Evolutionary conservation across 2,329 filamentous ascomycete species (phyloP), one percentile per base, ranked within the genome.

Genomic region (Hymenoscyphus scutula): DNA sequence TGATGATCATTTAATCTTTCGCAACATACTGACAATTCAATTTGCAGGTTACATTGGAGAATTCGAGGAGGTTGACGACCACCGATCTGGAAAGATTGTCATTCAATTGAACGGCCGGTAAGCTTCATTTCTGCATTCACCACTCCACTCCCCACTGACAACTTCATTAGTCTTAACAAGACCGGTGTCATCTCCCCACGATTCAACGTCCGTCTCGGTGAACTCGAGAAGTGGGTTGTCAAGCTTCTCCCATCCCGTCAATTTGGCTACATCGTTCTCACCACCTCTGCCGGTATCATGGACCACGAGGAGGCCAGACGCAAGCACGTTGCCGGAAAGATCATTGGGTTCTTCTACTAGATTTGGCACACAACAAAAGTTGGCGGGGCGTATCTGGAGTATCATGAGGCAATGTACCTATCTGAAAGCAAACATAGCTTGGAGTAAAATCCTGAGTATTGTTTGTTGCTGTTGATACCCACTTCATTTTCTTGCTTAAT

Each of bases 271-370:
- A 92, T 99, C 77, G 92, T 99, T 82, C 90, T 99, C 76, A 99
- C 95, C 81, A 99, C 95, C 82, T 97, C 93, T 66, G 92, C 95
- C 70, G 95, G 95, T 81, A 99, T 99, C 82, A 98, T 99, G 94
- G 95, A 99, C 85, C 95, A 99, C 85, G 95, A 99, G 87, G 95
- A 99, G 89, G 95, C 95, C 74, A 87, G 95, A 79, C 87, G 95
- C 81, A 98, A 98, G 89, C 95, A 99, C 85, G 95, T 98, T 78
- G 89, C 94, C 74, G 95, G 95, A 83, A 99, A 99, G 89, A 91
- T 99, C 82, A 91, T 98, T 75, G 95, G 95, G 76, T 99, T 98
- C 89, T 97, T 97, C 87, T 98, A 97, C 87, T 97, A 95, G 79
- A 78, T n/a, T 51, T 51, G 48, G 66, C 19, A 45, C 45, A 63